Evolutionary conservation across 2,329 filamentous ascomycete genomes (phyloP), one percentile per base, ranked within the genome.

Genomic region (Colletotrichum orbiculare): DNA sequence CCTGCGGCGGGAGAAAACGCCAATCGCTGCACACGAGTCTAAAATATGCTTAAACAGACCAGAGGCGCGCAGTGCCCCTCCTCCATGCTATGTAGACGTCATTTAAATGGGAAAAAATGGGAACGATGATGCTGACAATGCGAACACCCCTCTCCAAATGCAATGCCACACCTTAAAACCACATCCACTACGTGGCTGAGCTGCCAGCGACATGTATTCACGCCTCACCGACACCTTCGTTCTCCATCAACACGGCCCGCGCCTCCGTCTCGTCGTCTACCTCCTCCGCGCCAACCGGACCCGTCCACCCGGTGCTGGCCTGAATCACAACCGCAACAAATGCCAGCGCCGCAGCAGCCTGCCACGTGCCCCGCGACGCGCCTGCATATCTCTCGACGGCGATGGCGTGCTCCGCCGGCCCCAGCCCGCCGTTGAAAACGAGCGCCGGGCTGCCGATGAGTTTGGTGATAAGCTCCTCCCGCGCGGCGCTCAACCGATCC

Each of bases 371-470:
- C 56, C 71, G 74, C 13, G 84, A 72, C 0, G 84, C 82, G 9
- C 70, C 72, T 17, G 81, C 80, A 63, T 87, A 87, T 5, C 81
- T 80, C 9, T 73, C 66, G 0, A 86, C 74, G 0, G 85, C 85
- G 8, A 87, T 75, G 0, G 66, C 67, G 48, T 75, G 78, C 70
- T 86, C 85, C 2, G 72, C 73, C 1, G 67, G 68, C 8, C 69
- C 74, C 53, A 87, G 71, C 0, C 73, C 78, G 4, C 78, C 78
- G 48, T 79, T 73, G 54, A 78, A 83, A 0, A 87, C 84, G 1
- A 83, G 72, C 1, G 81, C 80, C 0, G 85, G 85, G 37, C 84
- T 83, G 3, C 84, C 84, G 6, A 85, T 73, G 45, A 88, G 77
- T 55, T 76, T 78, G 8, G 75, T 76, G 46, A 87, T 73, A n/a